Evolutionary conservation across 805 yeast genomes (phyloP), one percentile per base, ranked within the genome.

Genomic region (Starmera pachycereana): DNA sequence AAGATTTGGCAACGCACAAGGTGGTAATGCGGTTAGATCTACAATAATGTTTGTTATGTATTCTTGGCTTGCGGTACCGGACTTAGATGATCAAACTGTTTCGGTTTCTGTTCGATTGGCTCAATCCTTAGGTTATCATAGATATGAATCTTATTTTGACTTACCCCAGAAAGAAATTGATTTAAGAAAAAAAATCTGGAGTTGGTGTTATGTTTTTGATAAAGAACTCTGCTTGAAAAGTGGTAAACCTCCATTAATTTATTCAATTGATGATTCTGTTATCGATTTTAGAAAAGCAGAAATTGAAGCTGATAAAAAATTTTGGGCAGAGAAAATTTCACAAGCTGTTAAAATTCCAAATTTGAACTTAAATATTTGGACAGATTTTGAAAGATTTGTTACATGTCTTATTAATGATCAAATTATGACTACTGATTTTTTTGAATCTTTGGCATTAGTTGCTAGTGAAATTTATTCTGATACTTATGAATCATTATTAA

Each of bases 121-220:
- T 0, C 69, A 67, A 33, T 76, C 72, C 27, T 45, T 74, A 49
- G 82, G 81, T 0, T 57, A 79, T 12, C 72, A 78, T 47, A 55
- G 73, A 34, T 56, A 50, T 8, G 78, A 72, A 31, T 47, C 67
- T 4, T 65, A 65, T 41, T 45, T 51, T 6, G 59, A 63, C 4
- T 40, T 71, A 13, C 32, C 57, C 1, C 45, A 51, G 1, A 53
- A 50, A 7, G 76, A 73, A 29, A 51, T 57, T 2, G 45, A 52
- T 4, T 46, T 54, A 3, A 61, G 72, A 12, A 52, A 67, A 29
- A 43, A 54, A 14, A 41, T 76, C 18, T 76, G 76, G 72, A 66
- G 74, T 67, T 47, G 59, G 9, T 64, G 76, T 39, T 71, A 65
- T 46, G 46, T 56, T 16, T 39, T 60, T 11, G 81, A 76, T 45